Evolutionary conservation across 1,139 yeast genomes (phyloP).

Genomic region (Schizosaccharomyces versatilis): DNA sequence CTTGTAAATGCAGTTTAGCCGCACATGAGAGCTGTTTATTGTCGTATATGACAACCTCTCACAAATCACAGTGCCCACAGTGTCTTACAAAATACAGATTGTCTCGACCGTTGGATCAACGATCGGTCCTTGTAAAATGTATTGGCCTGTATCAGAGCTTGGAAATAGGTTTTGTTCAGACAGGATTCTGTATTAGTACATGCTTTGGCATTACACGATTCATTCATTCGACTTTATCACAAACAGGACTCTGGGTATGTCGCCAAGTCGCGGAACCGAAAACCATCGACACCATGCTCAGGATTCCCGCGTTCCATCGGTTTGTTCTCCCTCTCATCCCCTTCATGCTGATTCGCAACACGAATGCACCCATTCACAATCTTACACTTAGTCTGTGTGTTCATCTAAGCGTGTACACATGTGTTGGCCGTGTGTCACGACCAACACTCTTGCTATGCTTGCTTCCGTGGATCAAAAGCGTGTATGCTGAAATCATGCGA

Average conservation of each 20-base stretch:
- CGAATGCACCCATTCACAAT: neutral
- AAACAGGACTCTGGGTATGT: neutral
- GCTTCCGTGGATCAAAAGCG: neutral
- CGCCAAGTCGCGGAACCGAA: neutral
- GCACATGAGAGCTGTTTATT: constrained; percentile 1
- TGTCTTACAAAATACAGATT: neutral
- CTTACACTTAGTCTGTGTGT: neutral
- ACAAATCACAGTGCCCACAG: neutral
- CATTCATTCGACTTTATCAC: neutral
- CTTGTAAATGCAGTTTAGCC: neutral
- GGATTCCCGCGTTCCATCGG: neutral
- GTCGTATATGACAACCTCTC: neutral
- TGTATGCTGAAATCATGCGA: neutral
- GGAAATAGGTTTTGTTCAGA: neutral
- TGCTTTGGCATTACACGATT: neutral
- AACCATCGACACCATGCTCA: neutral
- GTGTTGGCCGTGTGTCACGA: neutral
- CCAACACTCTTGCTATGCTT: neutral
- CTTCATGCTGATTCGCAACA: neutral
- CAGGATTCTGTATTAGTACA: neutral
- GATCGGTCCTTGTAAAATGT: neutral
- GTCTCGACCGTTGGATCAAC: neutral
- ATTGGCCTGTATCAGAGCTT: neutral
- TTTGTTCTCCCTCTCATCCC: neutral
- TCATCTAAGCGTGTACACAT: neutral